Percentiles rank a stretch among this genome's conserved stretches.
Evolutionary conservation across 805 yeast species (phyloP).

Genomic region (Wickerhamomyces pijperi): DNA sequence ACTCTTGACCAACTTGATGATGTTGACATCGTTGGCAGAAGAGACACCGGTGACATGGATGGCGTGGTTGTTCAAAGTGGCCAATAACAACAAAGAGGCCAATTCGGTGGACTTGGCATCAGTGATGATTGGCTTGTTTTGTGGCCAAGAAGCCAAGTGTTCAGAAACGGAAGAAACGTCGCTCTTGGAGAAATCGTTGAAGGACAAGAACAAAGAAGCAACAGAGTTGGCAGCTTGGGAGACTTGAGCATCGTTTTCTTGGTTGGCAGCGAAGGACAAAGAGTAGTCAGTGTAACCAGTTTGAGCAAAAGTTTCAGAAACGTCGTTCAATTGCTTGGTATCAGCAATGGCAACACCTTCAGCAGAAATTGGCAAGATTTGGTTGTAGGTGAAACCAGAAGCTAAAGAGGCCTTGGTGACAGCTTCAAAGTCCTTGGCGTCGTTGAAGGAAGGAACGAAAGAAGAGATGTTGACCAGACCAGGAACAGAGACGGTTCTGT

Average conservation of each 20-base stretch:
- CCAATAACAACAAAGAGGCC: conserved; percentile 84
- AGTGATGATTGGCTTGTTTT: conserved; percentile 71
- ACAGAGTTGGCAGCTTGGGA: conserved; percentile 54
- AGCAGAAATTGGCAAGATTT: conserved; percentile 63
- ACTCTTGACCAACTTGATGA: conserved; percentile 76
- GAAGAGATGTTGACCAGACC: conserved; percentile 80
- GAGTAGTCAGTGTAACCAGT: conserved; percentile 75
- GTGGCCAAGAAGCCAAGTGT: conserved; percentile 80
- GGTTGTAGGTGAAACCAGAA: conserved; percentile 82
- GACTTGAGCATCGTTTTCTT: conserved; percentile 49
- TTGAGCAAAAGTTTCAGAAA: conserved; percentile 37
- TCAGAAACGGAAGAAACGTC: conserved; percentile 71
- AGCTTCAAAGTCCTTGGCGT: conserved; percentile 45
- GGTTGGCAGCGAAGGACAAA: conserved; percentile 75
- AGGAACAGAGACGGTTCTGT: conserved; percentile 70
- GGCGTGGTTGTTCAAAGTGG: conserved; percentile 74
- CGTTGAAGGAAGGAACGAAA: conserved; percentile 57
- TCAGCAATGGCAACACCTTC: conserved; percentile 57
- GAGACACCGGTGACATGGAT: conserved; percentile 86
- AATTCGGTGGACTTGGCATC: conserved; percentile 88
- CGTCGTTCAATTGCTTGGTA: conserved; percentile 52
- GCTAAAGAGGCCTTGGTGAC: conserved; percentile 63
- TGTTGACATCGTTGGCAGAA: conserved; percentile 67
- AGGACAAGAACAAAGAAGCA: conserved; percentile 74
- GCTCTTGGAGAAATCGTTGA: conserved; percentile 51